A percentile compares a stretch with the other conserved stretches of the same genome.
Evolutionary conservation across 139 green algal species (phyloP).

Genomic region (Microglena sp.): DNA sequence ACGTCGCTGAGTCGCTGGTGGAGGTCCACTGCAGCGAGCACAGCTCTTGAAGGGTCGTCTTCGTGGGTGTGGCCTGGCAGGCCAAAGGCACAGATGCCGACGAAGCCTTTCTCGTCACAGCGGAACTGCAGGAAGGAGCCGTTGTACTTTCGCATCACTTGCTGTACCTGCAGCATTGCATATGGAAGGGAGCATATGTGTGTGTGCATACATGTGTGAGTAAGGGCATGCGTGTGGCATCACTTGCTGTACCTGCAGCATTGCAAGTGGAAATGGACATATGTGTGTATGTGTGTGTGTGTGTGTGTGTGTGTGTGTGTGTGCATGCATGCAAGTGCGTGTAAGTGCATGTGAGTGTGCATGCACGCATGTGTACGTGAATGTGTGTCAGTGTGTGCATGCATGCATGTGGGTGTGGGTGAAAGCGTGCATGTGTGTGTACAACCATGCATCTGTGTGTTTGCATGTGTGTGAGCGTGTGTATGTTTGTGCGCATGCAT

Average conservation of each 20-base stretch:
- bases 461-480: too few species aligned
- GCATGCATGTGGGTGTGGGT: too few species aligned
- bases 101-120: conserved; percentile 82
- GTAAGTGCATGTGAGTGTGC: background rate
- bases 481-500: too few species aligned
- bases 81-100: conserved; percentile 74
- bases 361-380: too few species aligned
- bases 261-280: background rate
- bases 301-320: background rate
- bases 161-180: conserved; percentile 39
- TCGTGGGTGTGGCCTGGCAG: conserved; percentile 64
- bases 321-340: background rate
- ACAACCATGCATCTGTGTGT: too few species aligned
- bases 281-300: conserved; percentile 1
- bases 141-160: conserved; percentile 52
- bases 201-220: background rate
- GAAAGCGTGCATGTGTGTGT: too few species aligned
- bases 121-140: conserved; percentile 73
- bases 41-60: conserved; percentile 49
- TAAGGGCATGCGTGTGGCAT: too few species aligned
- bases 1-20: conserved; percentile 10
- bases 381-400: too few species aligned
- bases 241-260: background rate
- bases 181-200: background rate
- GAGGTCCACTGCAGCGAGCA: conserved; percentile 38